These are phyloP conservation scores for Otatea glauca DNA, from an alignment of 176 grass and related monocot genomes.

Conservation along the genomic window DNA sequence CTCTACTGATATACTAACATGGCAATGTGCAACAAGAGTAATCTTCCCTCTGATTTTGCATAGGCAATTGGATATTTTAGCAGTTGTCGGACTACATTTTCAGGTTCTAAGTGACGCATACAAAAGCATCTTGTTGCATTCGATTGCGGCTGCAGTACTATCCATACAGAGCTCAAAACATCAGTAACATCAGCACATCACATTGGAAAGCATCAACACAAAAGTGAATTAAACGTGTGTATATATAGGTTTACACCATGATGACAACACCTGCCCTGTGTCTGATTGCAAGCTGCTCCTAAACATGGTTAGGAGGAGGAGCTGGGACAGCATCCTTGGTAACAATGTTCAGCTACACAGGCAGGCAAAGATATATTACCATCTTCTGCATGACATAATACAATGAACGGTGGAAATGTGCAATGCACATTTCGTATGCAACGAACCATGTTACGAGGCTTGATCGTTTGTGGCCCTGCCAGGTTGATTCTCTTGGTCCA, in stretches of 20 bases:
- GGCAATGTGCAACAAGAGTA: no score
- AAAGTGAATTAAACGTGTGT: not conserved
- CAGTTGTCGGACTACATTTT: no score
- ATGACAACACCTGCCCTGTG: not conserved
- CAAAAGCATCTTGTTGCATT: not conserved
- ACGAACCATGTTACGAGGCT: not conserved
- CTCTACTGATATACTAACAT: no score
- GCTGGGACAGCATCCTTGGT: not conserved
- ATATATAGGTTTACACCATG: not conserved
- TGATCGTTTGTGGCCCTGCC: not conserved
- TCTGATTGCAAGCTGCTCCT: not conserved
- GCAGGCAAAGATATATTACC: not conserved
- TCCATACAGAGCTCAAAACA: not conserved
- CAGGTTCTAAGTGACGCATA: not conserved
- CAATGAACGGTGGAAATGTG: not conserved
- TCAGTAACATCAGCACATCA: not conserved
- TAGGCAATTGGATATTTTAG: no score
- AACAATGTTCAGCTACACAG: not conserved
- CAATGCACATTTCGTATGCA: not conserved
- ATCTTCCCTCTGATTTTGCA: no score
- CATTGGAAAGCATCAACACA: not conserved
- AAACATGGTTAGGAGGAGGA: not conserved
- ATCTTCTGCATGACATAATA: not conserved
- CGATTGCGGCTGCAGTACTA: not conserved
- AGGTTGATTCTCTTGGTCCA: conserved; percentile 3